phyloP scores from a whole-genome alignment of 2,329 filamentous ascomycete genomes.

The Phaeosphaeriaceae sp. region DNA sequence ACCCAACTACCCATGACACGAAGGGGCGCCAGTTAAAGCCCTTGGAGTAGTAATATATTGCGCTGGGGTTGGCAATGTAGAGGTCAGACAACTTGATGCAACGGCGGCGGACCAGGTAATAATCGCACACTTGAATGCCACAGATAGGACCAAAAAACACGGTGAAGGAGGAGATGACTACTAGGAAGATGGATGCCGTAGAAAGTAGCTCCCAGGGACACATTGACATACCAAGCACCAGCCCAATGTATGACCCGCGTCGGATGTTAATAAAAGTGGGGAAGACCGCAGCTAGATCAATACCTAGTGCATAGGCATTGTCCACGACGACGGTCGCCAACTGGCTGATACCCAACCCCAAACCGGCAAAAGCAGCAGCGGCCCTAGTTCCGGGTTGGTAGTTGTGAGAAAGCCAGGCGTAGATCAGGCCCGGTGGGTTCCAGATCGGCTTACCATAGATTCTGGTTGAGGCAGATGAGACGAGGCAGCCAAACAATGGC shows the following conservation, averaged over 20 bases:
- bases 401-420: constrained; percentile 16
- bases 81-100: constrained; percentile 54
- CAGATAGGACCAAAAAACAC: constrained; percentile 58
- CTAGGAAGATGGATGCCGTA: constrained; percentile 55
- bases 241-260: constrained; percentile 59
- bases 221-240: constrained; percentile 53
- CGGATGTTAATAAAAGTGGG: constrained; percentile 64
- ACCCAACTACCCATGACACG: constrained; percentile 49
- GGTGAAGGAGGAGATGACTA: constrained; percentile 53
- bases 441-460: constrained; percentile 49
- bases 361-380: constrained; percentile 55
- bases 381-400: constrained; percentile 47
- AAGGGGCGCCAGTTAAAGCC: constrained; percentile 57
- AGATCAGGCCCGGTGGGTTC: constrained; percentile 16
- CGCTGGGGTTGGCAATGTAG: constrained; percentile 47
- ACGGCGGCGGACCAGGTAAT: constrained; percentile 51
- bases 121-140: constrained; percentile 56
- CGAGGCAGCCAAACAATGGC: constrained; percentile 50
- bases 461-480: constrained; percentile 37
- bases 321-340: constrained; percentile 54
- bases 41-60: constrained; percentile 53
- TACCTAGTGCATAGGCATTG: constrained; percentile 60
- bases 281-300: constrained; percentile 62
- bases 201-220: constrained; percentile 61
- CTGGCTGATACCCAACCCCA: constrained; percentile 54